Base-by-base conservation (phyloP, 1,139 yeast genomes). In the Kodamaea plutei region DNA sequence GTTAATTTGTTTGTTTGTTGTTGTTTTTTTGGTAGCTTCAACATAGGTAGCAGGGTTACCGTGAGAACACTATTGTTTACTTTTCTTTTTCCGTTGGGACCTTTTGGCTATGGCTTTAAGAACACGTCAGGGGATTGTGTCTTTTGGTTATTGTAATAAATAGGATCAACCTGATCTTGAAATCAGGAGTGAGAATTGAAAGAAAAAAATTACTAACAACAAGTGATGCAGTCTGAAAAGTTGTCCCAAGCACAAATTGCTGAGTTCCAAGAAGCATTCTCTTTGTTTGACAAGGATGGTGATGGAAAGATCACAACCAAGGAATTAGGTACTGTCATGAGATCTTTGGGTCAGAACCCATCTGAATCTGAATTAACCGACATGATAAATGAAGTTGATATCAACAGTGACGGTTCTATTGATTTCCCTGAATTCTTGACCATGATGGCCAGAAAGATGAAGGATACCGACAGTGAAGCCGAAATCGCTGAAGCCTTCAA, bases 271-370 rank as follows among this genome's bases (percentile, higher is more conserved):
- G 98, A 91, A 69, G 98, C 98, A 8, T 91, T 91, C 58, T 85
- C 96, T 36, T 76, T 91, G 44, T 91, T 91, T 49, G 97, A 91
- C 67, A 88, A 87, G 62, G 96, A 91, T 58, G 84, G 89, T 50
- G 97, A 89, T 64, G 98, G 97, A 40, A 67, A 87, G 57, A 91
- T 91, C 67, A 88, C 96, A 41, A 85, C 96, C 50, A 79, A 84
- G 55, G 98, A 91, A 63, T 73, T 91, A 50, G 97, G 98, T 45
- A 88, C 96, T 7, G 98, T 91, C 35, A 91, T 91, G 98, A 81
- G 98, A 64, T 85, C 96, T 11, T 72, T 91, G 54, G 98, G 97
- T 28, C 94, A 88, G 63, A 89, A 89, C 54, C 98, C 98, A 18
- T 82, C 95, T 25, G 97, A 91, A 61, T 80, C 89, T 46, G 98